Percentiles rank a stretch among this genome's conserved stretches.
Conservation (phyloP, 2,329 filamentous ascomycete genomes). For the Fusarium sp. region DNA sequence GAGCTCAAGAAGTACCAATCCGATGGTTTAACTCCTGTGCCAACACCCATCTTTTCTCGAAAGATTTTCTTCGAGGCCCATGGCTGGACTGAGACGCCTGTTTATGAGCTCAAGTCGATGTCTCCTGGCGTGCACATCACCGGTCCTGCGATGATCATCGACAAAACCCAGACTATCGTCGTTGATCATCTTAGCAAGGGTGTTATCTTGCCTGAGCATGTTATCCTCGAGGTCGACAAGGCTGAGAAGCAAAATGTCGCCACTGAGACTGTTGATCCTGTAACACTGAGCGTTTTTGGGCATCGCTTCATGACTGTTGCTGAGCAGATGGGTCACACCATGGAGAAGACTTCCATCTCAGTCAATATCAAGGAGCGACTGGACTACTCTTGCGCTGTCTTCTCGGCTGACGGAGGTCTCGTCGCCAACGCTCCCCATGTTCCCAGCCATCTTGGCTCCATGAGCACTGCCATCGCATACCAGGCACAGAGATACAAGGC, state of each 20-base stretch:
- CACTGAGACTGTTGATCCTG: constrained; percentile 73
- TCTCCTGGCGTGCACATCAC: constrained; percentile 39
- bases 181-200: constrained; percentile 65
- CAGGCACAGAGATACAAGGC: constrained; percentile 41
- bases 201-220: constrained; percentile 53
- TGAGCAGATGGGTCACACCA: constrained; percentile 83
- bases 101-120: constrained; percentile 47
- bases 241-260: constrained; percentile 33
- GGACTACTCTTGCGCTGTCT: constrained; percentile 84
- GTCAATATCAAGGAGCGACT: constrained; percentile 85
- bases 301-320: constrained; percentile 88
- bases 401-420: constrained; percentile 71
- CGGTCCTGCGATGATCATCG: constrained; percentile 80
- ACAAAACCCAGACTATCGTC: constrained; percentile 82
- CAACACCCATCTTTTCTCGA: constrained; percentile 38
- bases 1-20: constrained; percentile 44
- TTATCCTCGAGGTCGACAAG: constrained; percentile 55
- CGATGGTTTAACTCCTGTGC: constrained; percentile 13
- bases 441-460: constrained; percentile 42
- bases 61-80: constrained; percentile 49
- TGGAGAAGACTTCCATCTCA: constrained; percentile 83
- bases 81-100: constrained; percentile 48
- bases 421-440: constrained; percentile 45
- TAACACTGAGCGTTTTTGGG: constrained; percentile 81
- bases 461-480: constrained; percentile 45